Evolutionary conservation across 805 yeast genomes (phyloP).

Genomic region (Candida dajiaensis): DNA sequence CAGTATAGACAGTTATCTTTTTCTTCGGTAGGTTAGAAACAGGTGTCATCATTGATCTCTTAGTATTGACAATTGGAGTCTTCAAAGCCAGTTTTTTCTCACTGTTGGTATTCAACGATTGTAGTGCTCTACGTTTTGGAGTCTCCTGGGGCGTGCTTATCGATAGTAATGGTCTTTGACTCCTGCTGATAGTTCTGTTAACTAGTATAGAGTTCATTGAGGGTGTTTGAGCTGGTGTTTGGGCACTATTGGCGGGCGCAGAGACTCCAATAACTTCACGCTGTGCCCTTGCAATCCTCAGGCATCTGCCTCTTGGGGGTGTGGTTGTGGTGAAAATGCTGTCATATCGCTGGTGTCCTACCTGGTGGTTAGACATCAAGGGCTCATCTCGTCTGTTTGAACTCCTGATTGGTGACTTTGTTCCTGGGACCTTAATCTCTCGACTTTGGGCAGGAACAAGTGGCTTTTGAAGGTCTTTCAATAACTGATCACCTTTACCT

Average conservation of each 20-base stretch:
- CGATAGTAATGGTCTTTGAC: neutral
- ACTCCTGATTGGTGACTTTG: neutral
- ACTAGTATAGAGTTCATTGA: neutral
- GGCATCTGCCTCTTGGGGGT: neutral
- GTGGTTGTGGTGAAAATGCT: neutral
- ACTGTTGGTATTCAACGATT: neutral
- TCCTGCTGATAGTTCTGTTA: neutral
- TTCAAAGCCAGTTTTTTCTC: neutral
- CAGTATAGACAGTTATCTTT: slow-evolving; percentile 6
- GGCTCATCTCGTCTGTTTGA: no score
- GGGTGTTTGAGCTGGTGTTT: neutral
- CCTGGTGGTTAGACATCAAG: no score
- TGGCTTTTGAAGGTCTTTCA: neutral
- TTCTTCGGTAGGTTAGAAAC: neutral
- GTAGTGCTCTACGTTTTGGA: neutral
- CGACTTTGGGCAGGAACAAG: neutral
- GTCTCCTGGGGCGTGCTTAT: neutral
- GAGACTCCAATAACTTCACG: neutral
- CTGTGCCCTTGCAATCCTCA: neutral
- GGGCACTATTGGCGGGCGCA: neutral
- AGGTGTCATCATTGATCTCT: slow-evolving; percentile 3
- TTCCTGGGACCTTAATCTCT: neutral
- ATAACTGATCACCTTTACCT: neutral
- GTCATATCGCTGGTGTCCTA: neutral
- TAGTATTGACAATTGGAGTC: neutral